Conservation (phyloP, 169 alveolate species). For the Blepharisma undulans region DNA sequence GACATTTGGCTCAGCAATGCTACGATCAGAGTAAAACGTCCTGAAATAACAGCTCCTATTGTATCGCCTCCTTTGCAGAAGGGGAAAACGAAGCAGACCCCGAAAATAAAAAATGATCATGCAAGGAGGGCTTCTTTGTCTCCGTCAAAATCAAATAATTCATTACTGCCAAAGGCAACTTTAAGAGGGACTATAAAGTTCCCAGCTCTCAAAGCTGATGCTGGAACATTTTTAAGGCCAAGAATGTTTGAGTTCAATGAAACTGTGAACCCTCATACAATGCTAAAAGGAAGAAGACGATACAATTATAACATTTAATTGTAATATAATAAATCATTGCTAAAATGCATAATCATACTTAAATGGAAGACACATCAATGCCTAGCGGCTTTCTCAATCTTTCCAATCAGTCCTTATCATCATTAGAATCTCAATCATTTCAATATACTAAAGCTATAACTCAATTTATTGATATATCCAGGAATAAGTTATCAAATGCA, state of each 20-base stretch:
- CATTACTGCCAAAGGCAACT: not conserved
- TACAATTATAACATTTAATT: not conserved
- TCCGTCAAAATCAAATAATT: not conserved
- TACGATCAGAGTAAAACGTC: not conserved
- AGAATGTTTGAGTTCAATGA: constrained; percentile 9
- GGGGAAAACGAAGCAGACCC: not conserved
- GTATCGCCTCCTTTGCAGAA: not conserved
- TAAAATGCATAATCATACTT: not conserved
- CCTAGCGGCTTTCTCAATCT: not conserved
- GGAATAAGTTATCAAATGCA: constrained; percentile 4
- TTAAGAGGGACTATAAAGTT: not conserved
- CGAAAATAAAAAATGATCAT: not conserved
- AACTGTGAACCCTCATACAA: not conserved
- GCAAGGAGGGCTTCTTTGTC: not conserved
- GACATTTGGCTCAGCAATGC: constrained; percentile 52
- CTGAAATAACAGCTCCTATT: not conserved
- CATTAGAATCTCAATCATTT: not conserved
- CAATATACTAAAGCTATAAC: not conserved
- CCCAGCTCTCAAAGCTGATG: not conserved
- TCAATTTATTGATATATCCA: not conserved
- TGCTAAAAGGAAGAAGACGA: not conserved
- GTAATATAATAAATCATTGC: not conserved
- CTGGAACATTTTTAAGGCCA: not conserved
- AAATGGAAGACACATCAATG: not conserved
- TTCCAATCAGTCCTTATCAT: not conserved